These are phyloP conservation scores for Eimeria maxima DNA, from an alignment of 169 alveolate species.

Conservation along the genomic window DNA sequence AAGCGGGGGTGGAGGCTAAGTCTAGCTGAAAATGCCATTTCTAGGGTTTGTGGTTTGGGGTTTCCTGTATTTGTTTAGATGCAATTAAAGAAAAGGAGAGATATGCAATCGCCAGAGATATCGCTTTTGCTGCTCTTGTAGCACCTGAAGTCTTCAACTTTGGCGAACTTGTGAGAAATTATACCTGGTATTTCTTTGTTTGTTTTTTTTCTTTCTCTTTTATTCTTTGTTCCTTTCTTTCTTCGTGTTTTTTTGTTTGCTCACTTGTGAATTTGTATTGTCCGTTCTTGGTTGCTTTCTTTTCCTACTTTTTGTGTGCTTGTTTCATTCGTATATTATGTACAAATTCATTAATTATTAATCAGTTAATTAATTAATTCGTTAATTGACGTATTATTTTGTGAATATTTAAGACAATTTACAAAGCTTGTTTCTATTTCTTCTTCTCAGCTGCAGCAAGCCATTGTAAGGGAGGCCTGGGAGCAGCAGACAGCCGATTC, in stretches of 20 bases:
- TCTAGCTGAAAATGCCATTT: neutral
- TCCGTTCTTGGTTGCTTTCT: neutral
- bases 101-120: neutral
- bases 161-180: conserved; percentile 56
- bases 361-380: neutral
- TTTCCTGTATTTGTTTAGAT: neutral
- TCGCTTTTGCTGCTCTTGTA: conserved; percentile 47
- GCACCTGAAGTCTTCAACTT: conserved; percentile 57
- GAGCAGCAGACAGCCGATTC: neutral
- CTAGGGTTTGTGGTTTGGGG: neutral
- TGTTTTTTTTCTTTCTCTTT: neutral
- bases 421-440: neutral
- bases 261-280: no score
- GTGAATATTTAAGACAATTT: neutral
- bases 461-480: neutral
- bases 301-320: neutral
- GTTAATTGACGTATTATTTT: neutral
- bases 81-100: conserved; percentile 20
- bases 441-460: conserved; percentile 65
- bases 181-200: neutral
- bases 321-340: neutral
- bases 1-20: no score
- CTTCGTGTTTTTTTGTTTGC: no score
- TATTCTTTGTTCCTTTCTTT: neutral
- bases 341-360: neutral